Conservation (phyloP, 352 stramenopile species). For the Phytophthora cactorum region DNA sequence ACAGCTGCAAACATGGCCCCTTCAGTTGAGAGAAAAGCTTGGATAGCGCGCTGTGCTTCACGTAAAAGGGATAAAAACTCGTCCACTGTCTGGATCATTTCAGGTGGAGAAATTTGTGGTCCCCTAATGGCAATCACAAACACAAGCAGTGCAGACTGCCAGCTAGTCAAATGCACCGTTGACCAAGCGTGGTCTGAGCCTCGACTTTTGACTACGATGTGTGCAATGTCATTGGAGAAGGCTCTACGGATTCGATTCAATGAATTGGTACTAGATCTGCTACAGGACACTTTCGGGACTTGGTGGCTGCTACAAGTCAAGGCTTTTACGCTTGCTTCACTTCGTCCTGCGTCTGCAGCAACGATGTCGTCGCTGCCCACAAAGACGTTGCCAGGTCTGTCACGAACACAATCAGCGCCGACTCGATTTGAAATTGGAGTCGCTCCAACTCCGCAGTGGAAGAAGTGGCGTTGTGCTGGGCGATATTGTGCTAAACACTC, state of each 20-base stretch:
- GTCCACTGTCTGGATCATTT: conserved; percentile 67
- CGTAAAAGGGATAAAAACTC: conserved; percentile 57
- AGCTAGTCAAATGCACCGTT: conserved; percentile 63
- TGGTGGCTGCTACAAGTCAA: conserved; percentile 83
- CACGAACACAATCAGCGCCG: conserved; percentile 55
- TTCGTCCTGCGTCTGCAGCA: conserved; percentile 27
- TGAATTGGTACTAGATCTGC: conserved; percentile 62
- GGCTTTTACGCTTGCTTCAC: conserved; percentile 47
- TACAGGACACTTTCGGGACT: conserved; percentile 51
- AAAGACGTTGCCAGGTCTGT: neutral
- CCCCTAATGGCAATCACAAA: neutral
- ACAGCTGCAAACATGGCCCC: neutral
- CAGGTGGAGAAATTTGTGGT: conserved; percentile 24
- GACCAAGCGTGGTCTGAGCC: conserved; percentile 60
- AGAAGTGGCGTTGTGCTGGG: conserved; percentile 62
- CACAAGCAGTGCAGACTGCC: conserved; percentile 37
- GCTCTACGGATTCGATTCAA: conserved; percentile 47
- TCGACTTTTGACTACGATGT: conserved; percentile 44
- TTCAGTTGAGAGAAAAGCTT: conserved; percentile 39
- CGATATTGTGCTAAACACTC: conserved; percentile 34
- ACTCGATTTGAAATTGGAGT: conserved; percentile 39
- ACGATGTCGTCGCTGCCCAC: conserved; percentile 7
- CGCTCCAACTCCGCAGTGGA: conserved; percentile 23
- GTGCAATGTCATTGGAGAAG: conserved; percentile 44
- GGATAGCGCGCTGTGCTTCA: conserved; percentile 60